These are phyloP conservation scores for Chrysochromulina parva DNA, from an alignment of 78 protist species.

Conservation along the genomic window DNA sequence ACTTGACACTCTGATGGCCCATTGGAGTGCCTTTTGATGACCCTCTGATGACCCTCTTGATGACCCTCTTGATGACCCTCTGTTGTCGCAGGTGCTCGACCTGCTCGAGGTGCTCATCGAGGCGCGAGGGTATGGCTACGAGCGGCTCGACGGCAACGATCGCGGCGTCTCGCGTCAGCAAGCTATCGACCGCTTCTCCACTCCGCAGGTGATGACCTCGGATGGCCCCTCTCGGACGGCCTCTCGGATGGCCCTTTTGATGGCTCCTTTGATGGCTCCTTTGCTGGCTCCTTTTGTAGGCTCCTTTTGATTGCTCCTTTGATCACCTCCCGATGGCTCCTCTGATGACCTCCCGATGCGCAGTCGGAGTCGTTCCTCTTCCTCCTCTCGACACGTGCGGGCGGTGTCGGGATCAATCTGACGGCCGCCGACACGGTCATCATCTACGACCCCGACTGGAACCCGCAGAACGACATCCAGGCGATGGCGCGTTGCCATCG, in stretches of 20 bases:
- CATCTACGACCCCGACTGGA: constrained; percentile 88
- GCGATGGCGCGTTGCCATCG: constrained; percentile 98
- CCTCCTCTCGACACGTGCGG: constrained; percentile 95
- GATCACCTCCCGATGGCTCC: no score
- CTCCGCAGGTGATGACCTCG: no score
- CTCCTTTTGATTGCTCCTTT: no score
- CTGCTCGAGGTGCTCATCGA: constrained; percentile 75
- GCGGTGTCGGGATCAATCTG: constrained; percentile 97
- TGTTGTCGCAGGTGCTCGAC: constrained; percentile 94
- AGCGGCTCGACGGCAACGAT: constrained; percentile 93
- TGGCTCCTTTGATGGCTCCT: no score
- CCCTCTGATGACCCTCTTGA: no score
- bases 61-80: no score
- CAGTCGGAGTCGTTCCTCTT: constrained; percentile 61
- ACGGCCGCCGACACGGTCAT: constrained; percentile 94
- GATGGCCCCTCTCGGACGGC: no score
- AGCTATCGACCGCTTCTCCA: constrained; percentile 72
- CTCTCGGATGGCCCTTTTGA: no score
- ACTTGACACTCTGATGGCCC: no score
- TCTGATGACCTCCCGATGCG: background rate
- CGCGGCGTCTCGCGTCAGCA: constrained; percentile 45
- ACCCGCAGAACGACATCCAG: constrained; percentile 94
- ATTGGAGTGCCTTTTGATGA: no score
- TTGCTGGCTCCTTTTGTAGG: no score
- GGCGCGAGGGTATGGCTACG: constrained; percentile 50